Conservation (phyloP, 2,329 filamentous ascomycete genomes). For the Hypoxylon rubiginosum region DNA sequence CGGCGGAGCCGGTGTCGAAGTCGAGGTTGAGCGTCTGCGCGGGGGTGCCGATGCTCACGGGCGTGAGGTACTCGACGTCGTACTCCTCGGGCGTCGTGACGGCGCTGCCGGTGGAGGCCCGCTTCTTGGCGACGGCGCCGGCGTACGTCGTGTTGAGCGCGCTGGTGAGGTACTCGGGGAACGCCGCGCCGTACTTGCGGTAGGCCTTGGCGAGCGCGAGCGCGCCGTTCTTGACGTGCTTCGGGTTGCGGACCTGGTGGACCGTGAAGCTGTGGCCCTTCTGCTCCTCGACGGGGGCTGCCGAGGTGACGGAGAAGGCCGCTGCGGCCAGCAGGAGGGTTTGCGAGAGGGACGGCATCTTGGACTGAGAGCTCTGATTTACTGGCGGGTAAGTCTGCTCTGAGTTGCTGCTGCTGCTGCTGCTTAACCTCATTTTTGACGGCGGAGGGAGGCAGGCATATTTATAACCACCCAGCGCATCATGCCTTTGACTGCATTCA, state of each 20-base stretch:
- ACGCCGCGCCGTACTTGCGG: slow-evolving; percentile 53
- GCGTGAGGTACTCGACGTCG: slow-evolving; percentile 39
- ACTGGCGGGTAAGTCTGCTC: slow-evolving; percentile 17
- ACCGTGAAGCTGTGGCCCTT: slow-evolving; percentile 48
- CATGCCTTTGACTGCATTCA: slow-evolving; percentile 2
- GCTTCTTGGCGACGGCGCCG: slow-evolving; percentile 45
- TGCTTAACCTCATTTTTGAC: slow-evolving; percentile 7
- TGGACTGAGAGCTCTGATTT: slow-evolving; percentile 18
- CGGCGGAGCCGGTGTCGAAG: slow-evolving; percentile 43
- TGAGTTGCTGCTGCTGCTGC: slow-evolving; percentile 10
- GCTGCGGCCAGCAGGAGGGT: slow-evolving; percentile 31
- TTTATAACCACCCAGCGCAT: slow-evolving; percentile 19
- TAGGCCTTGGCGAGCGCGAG: slow-evolving; percentile 55
- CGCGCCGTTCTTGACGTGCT: slow-evolving; percentile 53
- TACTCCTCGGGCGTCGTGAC: slow-evolving; percentile 29
- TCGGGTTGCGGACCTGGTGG: slow-evolving; percentile 55
- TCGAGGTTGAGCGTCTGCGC: slow-evolving; percentile 40
- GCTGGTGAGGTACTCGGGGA: slow-evolving; percentile 51
- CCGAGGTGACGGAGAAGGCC: slow-evolving; percentile 27
- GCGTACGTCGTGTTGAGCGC: slow-evolving; percentile 43
- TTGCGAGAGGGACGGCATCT: slow-evolving; percentile 35
- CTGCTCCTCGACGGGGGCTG: slow-evolving; percentile 25
- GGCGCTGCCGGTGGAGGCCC: slow-evolving; percentile 41
- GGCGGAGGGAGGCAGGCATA: slow-evolving; percentile 18
- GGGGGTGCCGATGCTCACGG: slow-evolving; percentile 39